phyloP scores from a whole-genome alignment of 352 stramenopile species.

The Phytopythium vexans region DNA sequence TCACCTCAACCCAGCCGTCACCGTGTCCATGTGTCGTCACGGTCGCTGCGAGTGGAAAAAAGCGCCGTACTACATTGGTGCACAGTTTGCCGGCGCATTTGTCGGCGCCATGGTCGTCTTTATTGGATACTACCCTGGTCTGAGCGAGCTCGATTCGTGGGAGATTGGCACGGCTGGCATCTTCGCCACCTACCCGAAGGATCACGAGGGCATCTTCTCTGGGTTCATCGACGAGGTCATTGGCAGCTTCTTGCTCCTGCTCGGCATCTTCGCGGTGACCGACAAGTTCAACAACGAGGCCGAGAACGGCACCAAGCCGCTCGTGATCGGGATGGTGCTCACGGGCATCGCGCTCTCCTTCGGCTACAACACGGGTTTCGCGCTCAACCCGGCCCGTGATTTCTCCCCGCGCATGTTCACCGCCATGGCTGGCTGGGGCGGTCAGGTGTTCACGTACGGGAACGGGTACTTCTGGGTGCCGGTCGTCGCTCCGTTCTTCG shows the following conservation, averaged over 20 bases:
- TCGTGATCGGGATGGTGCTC: conserved; percentile 71
- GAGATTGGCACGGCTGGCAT: conserved; percentile 62
- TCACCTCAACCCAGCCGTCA: conserved; percentile 70
- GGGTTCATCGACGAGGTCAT: conserved; percentile 66
- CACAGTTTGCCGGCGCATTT: conserved; percentile 61
- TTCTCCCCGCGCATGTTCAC: conserved; percentile 69
- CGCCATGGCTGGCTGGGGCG: conserved; percentile 54
- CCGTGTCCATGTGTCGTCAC: conserved; percentile 62
- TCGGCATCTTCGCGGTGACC: conserved; percentile 65
- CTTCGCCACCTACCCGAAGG: conserved; percentile 73
- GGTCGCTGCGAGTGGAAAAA: conserved; percentile 62
- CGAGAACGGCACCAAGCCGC: conserved; percentile 59
- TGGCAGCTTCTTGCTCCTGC: conserved; percentile 52
- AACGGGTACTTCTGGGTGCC: conserved; percentile 80
- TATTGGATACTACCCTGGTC: conserved; percentile 55
- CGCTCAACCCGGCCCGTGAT: conserved; percentile 69
- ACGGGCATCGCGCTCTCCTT: conserved; percentile 75
- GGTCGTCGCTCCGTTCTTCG: conserved; percentile 66
- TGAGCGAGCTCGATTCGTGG: conserved; percentile 56
- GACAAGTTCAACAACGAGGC: conserved; percentile 76
- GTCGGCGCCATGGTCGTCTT: conserved; percentile 64
- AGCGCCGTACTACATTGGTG: conserved; percentile 55
- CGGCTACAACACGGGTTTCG: conserved; percentile 77
- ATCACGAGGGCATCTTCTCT: conserved; percentile 51
- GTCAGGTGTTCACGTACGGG: conserved; percentile 61